Percentiles rank a stretch among this genome's conserved stretches.
phyloP scores from a whole-genome alignment of 2,329 filamentous ascomycete species.

The Cephalotrichum gorgonifer region DNA sequence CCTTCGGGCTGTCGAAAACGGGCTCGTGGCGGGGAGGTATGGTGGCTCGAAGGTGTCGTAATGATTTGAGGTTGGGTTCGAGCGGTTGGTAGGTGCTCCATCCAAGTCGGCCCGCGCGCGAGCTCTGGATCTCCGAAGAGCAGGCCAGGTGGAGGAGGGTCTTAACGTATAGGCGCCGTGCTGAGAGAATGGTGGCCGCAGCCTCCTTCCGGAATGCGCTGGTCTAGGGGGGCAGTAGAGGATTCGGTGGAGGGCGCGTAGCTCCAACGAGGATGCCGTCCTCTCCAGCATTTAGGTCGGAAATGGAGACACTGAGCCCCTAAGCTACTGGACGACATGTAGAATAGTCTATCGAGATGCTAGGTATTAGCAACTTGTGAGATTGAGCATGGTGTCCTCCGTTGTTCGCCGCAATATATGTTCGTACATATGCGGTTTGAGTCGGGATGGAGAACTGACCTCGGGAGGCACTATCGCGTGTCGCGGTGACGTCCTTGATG shows the following conservation, averaged over 20 bases:
- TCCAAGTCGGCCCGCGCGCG: neutral
- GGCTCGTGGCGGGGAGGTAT: conserved; percentile 5
- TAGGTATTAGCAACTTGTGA: neutral
- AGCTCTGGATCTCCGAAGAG: neutral
- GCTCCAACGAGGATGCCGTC: conserved; percentile 6
- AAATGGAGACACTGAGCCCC: neutral
- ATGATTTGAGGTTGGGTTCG: neutral
- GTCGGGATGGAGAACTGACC: no score
- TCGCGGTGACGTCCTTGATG: no score
- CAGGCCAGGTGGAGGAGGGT: conserved; percentile 6
- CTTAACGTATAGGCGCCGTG: conserved; percentile 7
- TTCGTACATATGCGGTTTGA: no score
- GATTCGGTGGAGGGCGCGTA: conserved; percentile 2
- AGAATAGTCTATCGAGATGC: neutral
- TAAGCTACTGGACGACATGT: neutral
- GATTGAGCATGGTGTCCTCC: neutral
- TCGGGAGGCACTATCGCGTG: no score
- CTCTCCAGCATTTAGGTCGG: conserved; percentile 9
- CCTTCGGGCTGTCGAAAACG: conserved; percentile 1
- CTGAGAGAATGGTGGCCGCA: conserved; percentile 8
- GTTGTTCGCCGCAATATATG: neutral
- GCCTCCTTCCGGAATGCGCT: conserved; percentile 1
- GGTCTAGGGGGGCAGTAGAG: conserved; percentile 1
- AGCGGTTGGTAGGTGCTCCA: neutral
- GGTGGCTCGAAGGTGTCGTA: conserved; percentile 1